Conservation (phyloP, 1,284 basidiomycete genomes). For the Baeospora myosura region DNA sequence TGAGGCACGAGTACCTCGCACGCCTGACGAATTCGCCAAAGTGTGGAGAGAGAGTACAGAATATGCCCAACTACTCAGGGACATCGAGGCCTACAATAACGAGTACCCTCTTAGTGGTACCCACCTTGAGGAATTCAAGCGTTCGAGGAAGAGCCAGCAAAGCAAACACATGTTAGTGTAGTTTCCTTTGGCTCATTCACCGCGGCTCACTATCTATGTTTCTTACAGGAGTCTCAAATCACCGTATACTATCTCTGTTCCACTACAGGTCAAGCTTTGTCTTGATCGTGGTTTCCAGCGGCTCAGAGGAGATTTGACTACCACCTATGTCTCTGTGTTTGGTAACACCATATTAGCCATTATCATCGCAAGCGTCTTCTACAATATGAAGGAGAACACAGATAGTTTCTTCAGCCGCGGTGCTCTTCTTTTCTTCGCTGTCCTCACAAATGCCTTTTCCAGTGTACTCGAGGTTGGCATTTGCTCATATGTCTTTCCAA, state of each 20-base stretch:
- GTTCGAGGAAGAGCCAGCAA: conserved; percentile 4
- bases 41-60: too few relatives aligned
- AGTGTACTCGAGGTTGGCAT: too few relatives aligned
- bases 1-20: conserved; percentile 44
- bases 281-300: conserved; percentile 66
- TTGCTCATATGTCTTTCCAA: neutral
- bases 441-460: too few relatives aligned
- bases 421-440: conserved; percentile 68
- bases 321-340: too few relatives aligned
- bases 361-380: conserved; percentile 75
- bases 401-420: conserved; percentile 74
- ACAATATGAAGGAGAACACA: conserved; percentile 54
- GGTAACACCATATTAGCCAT: conserved; percentile 60
- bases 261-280: conserved; percentile 61
- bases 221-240: neutral
- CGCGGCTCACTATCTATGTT: neutral
- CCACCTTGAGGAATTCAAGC: conserved; percentile 6
- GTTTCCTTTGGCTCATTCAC: conserved; percentile 3
- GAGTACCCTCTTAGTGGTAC: conserved; percentile 7
- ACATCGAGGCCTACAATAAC: conserved; percentile 41
- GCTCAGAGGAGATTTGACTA: conserved; percentile 45
- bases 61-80: too few relatives aligned
- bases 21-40: conserved; percentile 56
- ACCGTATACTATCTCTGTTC: conserved; percentile 41
- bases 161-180: conserved; percentile 6